A percentile compares a stretch with the other conserved stretches of the same genome.
These are phyloP conservation scores for Hyparrhenia diplandra DNA, from an alignment of 176 grass and related monocot genomes.

Conservation along the genomic window DNA sequence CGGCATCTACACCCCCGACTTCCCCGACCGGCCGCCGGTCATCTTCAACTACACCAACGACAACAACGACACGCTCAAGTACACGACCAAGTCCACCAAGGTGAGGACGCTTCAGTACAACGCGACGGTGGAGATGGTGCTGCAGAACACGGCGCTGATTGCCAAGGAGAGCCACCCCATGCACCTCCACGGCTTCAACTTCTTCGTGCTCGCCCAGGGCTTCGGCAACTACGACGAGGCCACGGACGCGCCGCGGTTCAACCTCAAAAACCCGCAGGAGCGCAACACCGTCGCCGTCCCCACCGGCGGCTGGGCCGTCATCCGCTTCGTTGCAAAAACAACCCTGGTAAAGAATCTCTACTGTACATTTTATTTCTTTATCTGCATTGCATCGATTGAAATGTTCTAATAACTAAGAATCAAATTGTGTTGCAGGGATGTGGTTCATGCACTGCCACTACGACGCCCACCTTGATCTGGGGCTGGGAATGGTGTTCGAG, in stretches of 20 bases:
- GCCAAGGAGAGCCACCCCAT: not conserved
- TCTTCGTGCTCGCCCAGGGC: not conserved
- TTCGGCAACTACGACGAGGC: not conserved
- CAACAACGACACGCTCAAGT: not conserved
- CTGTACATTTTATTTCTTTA: too few relatives aligned
- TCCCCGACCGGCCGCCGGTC: not conserved
- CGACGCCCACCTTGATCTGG: conserved; percentile 25
- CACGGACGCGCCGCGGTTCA: not conserved
- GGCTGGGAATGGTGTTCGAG: conserved; percentile 38
- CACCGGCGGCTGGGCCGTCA: not conserved
- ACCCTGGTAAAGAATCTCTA: not conserved
- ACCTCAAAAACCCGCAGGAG: not conserved
- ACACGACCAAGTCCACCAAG: not conserved
- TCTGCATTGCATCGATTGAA: too few relatives aligned
- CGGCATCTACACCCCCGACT: not conserved
- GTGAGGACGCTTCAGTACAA: not conserved
- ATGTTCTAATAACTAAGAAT: too few relatives aligned
- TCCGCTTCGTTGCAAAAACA: not conserved
- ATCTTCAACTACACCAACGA: not conserved
- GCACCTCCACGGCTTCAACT: not conserved
- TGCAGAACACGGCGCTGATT: not conserved
- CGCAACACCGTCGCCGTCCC: not conserved
- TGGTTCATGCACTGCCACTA: conserved; percentile 52
- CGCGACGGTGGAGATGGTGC: not conserved
- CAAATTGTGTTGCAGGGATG: conserved; percentile 13